Evolutionary conservation across 768 basidiomycete species (phyloP), one percentile per base, ranked within the genome.

Genomic region (Kwoniella pini): DNA sequence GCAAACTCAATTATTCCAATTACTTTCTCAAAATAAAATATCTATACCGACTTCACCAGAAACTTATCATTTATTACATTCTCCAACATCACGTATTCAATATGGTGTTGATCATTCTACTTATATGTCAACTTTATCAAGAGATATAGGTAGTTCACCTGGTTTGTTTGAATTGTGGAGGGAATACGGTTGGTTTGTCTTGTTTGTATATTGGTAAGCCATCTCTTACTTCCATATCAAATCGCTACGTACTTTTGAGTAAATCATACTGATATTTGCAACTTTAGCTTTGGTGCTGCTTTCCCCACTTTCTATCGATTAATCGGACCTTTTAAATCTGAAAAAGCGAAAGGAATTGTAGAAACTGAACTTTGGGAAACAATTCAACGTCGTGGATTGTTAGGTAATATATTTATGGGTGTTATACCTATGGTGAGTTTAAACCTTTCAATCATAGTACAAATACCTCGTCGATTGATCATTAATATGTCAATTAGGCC

Each of bases 331-430:
- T 86, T 79, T 75, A 76, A 71, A 31, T 82, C 82, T 9, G 31
- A 70, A 1, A 56, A 44, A 13, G 84, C 83, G 10, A 79, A 82
- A 1, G 57, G 75, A 7, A 80, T 84, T 24, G 80, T 84, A 59
- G 81, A 81, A 69, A 83, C 82, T 1, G 85, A 86, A 71, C 73
- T 86, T 6, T 85, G 83, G 84, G 85, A 86, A 24, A 85, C 84
- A 1, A 83, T 86, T 52, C 80, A 78, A 2, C 80, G 85, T 0
- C 74, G 85, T 51, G 85, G 85, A 0, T 21, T 84, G 12, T 56
- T 83, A 4, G 84, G 85, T 2, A 86, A 86, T 64, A 45, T 85
- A 2, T 63, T 82, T 33, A 86, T 86, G 85, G 85, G 85, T 2
- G 66, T 85, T 15, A 81, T 85, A 19, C 76, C 76, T 7, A 77